Conservation (phyloP, 441 rosid species). For the Rhodomyrtus psidioides region DNA sequence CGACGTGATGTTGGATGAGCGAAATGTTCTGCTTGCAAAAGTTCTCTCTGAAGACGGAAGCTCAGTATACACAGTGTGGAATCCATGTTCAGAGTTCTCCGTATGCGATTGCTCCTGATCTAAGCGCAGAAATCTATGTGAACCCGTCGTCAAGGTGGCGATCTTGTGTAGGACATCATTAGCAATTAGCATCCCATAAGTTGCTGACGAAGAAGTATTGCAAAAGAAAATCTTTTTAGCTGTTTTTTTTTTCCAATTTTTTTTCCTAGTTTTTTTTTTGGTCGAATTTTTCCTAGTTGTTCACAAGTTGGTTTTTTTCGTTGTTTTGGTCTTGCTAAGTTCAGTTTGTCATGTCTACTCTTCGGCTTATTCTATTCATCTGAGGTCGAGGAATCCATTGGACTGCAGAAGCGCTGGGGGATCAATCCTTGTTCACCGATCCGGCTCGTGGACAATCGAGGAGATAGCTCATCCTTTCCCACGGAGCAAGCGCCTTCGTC, state of each 20-base stretch:
- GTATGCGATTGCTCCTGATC: conserved; percentile 43
- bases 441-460: not conserved
- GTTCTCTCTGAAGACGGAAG: conserved; percentile 37
- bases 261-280: no score
- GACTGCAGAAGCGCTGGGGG: not conserved
- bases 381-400: not conserved
- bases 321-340: not conserved
- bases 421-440: not conserved
- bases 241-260: no score
- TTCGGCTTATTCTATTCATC: not conserved
- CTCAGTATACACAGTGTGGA: conserved; percentile 29
- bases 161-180: conserved; percentile 38
- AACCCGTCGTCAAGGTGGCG: conserved; percentile 48
- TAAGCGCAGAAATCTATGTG: conserved; percentile 38
- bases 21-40: conserved; percentile 36
- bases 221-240: not conserved
- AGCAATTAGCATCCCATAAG: conserved; percentile 18
- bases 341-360: not conserved
- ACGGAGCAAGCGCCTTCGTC: not conserved
- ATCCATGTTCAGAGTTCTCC: conserved; percentile 56
- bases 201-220: not conserved
- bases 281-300: no score
- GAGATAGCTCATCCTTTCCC: not conserved
- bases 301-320: not conserved
- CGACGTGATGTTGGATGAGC: conserved; percentile 34